Conservation (phyloP, 2,329 filamentous ascomycete species). For the Colletotrichum liaoningense region DNA sequence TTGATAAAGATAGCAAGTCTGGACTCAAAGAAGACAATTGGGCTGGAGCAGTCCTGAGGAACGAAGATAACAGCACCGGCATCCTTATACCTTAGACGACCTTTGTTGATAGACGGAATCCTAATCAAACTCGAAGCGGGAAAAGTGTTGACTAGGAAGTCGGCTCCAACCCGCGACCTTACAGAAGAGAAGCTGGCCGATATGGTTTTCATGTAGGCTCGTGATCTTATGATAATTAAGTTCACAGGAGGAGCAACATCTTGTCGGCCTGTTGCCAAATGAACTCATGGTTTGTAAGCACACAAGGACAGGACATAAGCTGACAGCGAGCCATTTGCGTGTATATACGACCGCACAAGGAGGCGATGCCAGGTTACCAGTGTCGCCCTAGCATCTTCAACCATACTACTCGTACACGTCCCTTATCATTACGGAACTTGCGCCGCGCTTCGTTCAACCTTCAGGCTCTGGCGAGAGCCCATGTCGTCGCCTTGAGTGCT, state of each 20-base stretch:
- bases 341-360: neutral
- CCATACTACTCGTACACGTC: constrained; percentile 22
- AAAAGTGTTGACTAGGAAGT: no score
- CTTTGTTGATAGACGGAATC: neutral
- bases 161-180: no score
- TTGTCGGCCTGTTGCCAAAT: neutral
- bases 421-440: constrained; percentile 16
- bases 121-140: no score
- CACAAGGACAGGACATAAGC: neutral
- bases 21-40: neutral
- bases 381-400: neutral
- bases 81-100: neutral
- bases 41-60: neutral
- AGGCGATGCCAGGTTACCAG: neutral
- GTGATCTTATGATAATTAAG: neutral
- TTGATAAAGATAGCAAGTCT: neutral
- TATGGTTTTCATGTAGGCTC: no score
- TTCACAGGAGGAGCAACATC: neutral
- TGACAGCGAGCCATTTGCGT: neutral
- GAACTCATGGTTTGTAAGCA: neutral
- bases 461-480: neutral
- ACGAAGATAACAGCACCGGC: neutral
- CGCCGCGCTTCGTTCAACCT: neutral
- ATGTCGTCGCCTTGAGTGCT: neutral
- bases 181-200: no score